phyloP scores from a whole-genome alignment of 2,329 filamentous ascomycete species.

The Exophiala xenobiotica region DNA sequence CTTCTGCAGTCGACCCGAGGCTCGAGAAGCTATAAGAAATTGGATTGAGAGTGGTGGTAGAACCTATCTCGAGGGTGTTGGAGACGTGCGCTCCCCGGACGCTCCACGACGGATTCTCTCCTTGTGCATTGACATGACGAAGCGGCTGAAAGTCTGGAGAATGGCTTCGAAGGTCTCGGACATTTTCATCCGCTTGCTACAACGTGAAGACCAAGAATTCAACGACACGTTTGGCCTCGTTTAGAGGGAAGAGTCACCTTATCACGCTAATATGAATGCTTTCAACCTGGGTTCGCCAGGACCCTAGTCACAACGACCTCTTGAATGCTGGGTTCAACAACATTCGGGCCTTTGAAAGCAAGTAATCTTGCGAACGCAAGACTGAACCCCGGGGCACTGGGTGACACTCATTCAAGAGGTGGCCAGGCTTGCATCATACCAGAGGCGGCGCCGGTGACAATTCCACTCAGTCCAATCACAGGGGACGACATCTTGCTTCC shows the following conservation, averaged over 20 bases:
- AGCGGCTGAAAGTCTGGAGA: conserved; percentile 8
- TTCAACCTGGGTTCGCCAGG: too few species aligned
- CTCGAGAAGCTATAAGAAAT: background rate
- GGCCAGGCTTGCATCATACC: too few species aligned
- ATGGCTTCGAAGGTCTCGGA: conserved; percentile 11
- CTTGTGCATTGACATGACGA: conserved; percentile 7
- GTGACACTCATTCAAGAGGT: too few species aligned
- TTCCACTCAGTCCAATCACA: too few species aligned
- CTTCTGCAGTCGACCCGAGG: conserved; percentile 1
- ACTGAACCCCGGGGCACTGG: too few species aligned
- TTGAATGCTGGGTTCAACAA: too few species aligned
- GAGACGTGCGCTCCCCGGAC: background rate
- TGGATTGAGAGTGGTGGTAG: conserved; percentile 10
- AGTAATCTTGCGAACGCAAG: too few species aligned
- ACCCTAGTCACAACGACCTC: too few species aligned
- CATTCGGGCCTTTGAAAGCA: too few species aligned
- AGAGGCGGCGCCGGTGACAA: too few species aligned
- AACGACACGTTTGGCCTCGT: too few species aligned
- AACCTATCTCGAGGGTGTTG: conserved; percentile 10
- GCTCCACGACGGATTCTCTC: conserved; percentile 4
- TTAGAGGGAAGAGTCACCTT: background rate
- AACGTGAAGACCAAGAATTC: conserved; percentile 4
- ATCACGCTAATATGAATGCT: background rate
- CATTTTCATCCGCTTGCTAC: conserved; percentile 8
- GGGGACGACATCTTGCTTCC: too few species aligned